A percentile compares a stretch with the other conserved stretches of the same genome.
phyloP scores from a whole-genome alignment of 306 rosid species.

The Cucurbita pepo region DNA sequence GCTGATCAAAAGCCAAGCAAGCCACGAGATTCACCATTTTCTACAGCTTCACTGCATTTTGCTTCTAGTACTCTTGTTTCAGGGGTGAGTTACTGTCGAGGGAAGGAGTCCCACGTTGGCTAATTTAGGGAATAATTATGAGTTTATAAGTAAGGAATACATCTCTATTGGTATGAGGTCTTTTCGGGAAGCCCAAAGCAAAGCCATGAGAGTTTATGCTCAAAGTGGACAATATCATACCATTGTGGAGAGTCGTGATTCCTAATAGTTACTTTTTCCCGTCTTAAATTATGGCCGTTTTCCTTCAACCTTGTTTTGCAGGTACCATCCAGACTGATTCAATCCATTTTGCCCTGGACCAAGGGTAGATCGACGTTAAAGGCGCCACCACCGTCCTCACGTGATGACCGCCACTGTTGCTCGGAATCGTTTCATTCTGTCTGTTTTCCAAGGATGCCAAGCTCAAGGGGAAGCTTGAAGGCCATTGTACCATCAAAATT shows the following conservation, averaged over 20 bases:
- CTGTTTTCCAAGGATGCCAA: slow-evolving; percentile 26
- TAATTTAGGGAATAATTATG: no score
- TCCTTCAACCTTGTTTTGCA: slow-evolving; percentile 17
- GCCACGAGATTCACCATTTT: slow-evolving; percentile 64
- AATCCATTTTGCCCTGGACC: slow-evolving; percentile 43
- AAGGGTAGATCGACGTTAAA: slow-evolving; percentile 18
- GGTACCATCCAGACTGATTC: slow-evolving; percentile 58
- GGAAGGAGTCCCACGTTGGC: no score
- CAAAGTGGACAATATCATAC: no score
- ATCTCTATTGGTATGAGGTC: no score
- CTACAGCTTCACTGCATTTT: slow-evolving; percentile 60
- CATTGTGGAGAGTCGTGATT: no score
- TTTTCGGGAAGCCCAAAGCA: no score
- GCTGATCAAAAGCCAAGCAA: slow-evolving; percentile 29
- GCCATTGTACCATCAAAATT: slow-evolving; percentile 17
- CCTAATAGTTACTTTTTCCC: not conserved
- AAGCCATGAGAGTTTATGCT: no score
- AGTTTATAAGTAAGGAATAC: no score
- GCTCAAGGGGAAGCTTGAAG: slow-evolving; percentile 31
- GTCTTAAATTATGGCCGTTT: not conserved
- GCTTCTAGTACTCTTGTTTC: slow-evolving; percentile 59
- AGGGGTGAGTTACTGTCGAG: slow-evolving; percentile 39
- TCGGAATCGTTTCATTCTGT: slow-evolving; percentile 23
- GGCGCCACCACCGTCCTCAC: slow-evolving; percentile 6
- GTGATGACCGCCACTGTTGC: not conserved